Base-by-base conservation (phyloP, 495 filamentous ascomycete genomes). In the Sphaerosporella brunnea region DNA sequence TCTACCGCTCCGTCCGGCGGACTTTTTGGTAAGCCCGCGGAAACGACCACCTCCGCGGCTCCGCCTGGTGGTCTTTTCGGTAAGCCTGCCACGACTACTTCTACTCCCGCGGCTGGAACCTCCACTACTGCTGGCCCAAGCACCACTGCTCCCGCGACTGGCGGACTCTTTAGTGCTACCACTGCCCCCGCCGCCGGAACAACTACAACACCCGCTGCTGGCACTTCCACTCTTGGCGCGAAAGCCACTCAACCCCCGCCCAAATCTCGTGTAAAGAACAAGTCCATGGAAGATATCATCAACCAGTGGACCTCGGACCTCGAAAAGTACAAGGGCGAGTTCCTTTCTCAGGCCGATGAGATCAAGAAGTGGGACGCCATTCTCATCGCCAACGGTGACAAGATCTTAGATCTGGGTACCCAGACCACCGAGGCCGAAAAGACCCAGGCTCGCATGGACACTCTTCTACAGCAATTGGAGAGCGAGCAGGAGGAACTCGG, bases 281-380 rank as follows among this genome's bases (percentile, higher is more conserved):
- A 93, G 67, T 92, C 88, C 0, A 96, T 99, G 88, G 90, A 96
- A 58, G 92, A 99, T 62, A 96, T 99, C 53, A 85, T 99, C 56
- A 94, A 82, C n/a, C 75, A 84, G 15, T 99, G 92, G 92, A 90
- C 90, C 0, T 80, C 83, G 0, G 90, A 96, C 59, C 73, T 96
- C 23, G 78, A 83, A 48, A 90, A 92, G 58, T 94, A 96, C 60
- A 87, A 95, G 60, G 85, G 88, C 59, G 83, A 93, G 37, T 99
- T 96, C 68, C 82, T 85, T 47, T 69, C 77, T 2, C 85, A 95
- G 60, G 92, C 92, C 0, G 65, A 76, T 48, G 80, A 87, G 54
- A 82, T 96, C 13, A 78, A 85, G 19, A 68, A 74, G 38, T 99
- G 92, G 92, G 92, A 99, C 62, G 77, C 78, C 4, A 68, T 86